Evolutionary conservation across 106 monocot genomes (phyloP), one percentile per base, ranked within the genome.

Genomic region (Dendrobium huoshanense): DNA sequence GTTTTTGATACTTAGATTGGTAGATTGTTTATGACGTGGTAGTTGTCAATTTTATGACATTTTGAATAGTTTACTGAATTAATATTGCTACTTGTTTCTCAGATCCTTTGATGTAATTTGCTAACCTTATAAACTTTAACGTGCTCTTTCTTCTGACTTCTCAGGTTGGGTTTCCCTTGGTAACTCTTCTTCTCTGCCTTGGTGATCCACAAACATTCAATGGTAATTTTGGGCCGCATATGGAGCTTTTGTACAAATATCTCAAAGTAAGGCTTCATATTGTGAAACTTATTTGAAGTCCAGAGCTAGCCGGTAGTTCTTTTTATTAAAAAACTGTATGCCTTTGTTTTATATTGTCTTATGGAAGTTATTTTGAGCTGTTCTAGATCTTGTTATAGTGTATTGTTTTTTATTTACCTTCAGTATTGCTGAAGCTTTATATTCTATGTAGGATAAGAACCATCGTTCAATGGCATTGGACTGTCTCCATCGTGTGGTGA

Each of bases 381-480:
- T 68, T 68, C 4, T 49, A 43, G 11, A 77, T 31, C 9, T 27
- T 51, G 22, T 77, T 41, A 55, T 9, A 5, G 77, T 43, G 78
- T 41, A 10, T 11, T 3, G 5, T 19, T 58, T 59, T 78, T 18
- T 1, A 40, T 59, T 25, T 55, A 58, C 4, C 40, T 17, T 24
- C 18, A 59, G 2, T 33, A 49, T 48, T 51, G 19, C 24, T 76
- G 24, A 49, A 49, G 0, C 76, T 78, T 33, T 33, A 2, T 56
- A 56, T 83, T 22, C 47, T 77, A 19, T 88, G 79, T 89, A 97
- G 96, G 99, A 99, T 79, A 99, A 93, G 90, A 99, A 93, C 82
- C 92, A 95, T 58, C 90, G 99, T 5, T 92, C 99, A 64, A 99
- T 99, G 99, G 93, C 95, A 78, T 87, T 99, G 75, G 99, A 99